Base-by-base conservation (phyloP, 345 rosid genomes). In the Citrus sp. region DNA sequence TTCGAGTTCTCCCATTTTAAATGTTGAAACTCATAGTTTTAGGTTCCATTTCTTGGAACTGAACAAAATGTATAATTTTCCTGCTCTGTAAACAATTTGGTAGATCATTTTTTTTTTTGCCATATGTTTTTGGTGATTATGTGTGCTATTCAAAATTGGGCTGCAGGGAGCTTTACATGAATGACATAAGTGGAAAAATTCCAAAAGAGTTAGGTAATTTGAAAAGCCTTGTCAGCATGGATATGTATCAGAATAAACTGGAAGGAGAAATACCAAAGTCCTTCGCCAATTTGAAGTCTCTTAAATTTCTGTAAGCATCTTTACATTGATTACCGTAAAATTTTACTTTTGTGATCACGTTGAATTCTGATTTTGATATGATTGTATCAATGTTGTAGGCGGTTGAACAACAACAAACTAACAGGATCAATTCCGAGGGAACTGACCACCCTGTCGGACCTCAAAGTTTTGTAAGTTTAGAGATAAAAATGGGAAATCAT, bases 161-260 rank as follows among this genome's bases (percentile, higher is more conserved):
- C 21, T 83, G 72, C 91, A 91, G 95, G 87, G 95, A 90, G 85
- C 89, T 91, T 60, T 91, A 91, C 69, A 80, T 77, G 76, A 91
- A 90, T 78, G 81, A 70, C 21, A 79, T 91, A 8, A 46, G 79
- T 35, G 92, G 93, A 25, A 61, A 87, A 78, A 85, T 91, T 67
- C 93, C 95, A 0, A 72, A 82, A 72, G 95, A 91, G 81, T 73
- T 90, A 78, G 90, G 95, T 28, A 83, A 90, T 77, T 73, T 91
- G 86, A 84, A 86, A 72, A 80, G 81, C 77, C 91, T 91, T 70
- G 79, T 90, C 37, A 88, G 93, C 84, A 77, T 91, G 89, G 93
- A 91, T 81, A 34, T 91, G 80, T 90, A 84, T 67, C 86, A 70
- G 18, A 91, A 91, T 81, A 79, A 65, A 68, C 86, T 90, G 40